Evolutionary conservation across 352 stramenopile genomes (phyloP).

Genomic region (Peronospora destructor): DNA sequence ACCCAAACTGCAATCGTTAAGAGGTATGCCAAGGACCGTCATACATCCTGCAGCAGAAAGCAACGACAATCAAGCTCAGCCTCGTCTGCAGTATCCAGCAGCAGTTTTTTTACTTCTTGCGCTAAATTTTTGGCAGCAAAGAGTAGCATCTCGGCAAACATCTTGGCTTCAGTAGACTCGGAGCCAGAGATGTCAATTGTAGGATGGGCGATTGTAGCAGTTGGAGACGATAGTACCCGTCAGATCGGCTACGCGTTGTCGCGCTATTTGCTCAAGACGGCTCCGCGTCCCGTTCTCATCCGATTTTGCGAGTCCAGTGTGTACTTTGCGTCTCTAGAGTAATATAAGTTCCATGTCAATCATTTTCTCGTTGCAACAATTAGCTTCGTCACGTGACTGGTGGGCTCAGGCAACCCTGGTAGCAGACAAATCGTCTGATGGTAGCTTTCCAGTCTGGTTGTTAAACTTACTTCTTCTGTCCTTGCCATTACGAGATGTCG

Average conservation of each 20-base stretch:
- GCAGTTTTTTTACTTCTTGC: conserved; percentile 16
- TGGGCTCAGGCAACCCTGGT: not conserved
- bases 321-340: conserved; percentile 61
- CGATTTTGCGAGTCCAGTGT: conserved; percentile 72
- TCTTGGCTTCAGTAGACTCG: conserved; percentile 18
- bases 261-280: conserved; percentile 66
- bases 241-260: conserved; percentile 58
- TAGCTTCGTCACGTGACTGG: not conserved
- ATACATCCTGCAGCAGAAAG: conserved; percentile 39
- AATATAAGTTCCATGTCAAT: conserved; percentile 23
- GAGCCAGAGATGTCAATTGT: conserved; percentile 28
- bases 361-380: conserved; percentile 1
- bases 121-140: conserved; percentile 22
- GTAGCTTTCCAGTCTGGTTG: too few species aligned
- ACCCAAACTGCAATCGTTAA: conserved; percentile 60
- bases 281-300: conserved; percentile 50
- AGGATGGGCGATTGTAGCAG: conserved; percentile 64
- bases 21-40: conserved; percentile 36
- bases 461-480: too few species aligned
- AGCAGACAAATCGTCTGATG: too few species aligned
- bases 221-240: conserved; percentile 62
- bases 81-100: conserved; percentile 6
- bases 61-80: conserved; percentile 16
- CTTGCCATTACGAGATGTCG: too few species aligned
- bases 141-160: conserved; percentile 18